Evolutionary conservation across 257 asterid genomes (phyloP).

Genomic region (Jasminum sambac): DNA sequence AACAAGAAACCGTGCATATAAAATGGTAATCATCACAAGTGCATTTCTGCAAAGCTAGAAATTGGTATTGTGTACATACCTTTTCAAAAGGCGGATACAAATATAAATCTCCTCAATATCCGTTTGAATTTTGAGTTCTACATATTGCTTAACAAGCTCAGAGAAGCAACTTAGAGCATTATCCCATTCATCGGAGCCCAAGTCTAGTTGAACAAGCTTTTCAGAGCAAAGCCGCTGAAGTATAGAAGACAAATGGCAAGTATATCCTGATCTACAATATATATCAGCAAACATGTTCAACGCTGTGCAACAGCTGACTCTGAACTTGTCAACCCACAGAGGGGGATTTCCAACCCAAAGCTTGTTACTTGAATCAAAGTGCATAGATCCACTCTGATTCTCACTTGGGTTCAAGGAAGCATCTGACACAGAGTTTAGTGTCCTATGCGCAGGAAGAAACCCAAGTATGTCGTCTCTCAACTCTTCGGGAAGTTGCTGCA

Average conservation of each 20-base stretch:
- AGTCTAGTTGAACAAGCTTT: constrained; percentile 27
- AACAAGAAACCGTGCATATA: background rate
- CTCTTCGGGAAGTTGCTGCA: constrained; percentile 86
- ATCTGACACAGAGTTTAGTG: constrained; percentile 34
- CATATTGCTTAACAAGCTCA: constrained; percentile 78
- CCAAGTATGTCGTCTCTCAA: constrained; percentile 71
- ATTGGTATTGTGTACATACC: constrained; percentile 37
- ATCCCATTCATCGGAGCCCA: constrained; percentile 33
- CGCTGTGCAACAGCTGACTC: constrained; percentile 42
- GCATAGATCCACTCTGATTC: constrained; percentile 32
- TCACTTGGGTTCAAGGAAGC: constrained; percentile 35
- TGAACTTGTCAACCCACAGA: constrained; percentile 73
- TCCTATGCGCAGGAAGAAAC: constrained; percentile 71
- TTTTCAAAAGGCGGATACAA: constrained; percentile 63
- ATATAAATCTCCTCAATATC: constrained; percentile 89
- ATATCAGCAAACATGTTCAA: constrained; percentile 50
- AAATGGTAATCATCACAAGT: background rate
- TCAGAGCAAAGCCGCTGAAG: constrained; percentile 56
- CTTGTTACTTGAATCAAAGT: constrained; percentile 34
- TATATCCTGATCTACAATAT: constrained; percentile 40
- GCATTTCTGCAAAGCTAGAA: background rate
- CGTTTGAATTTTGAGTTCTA: constrained; percentile 53
- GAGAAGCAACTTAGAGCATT: constrained; percentile 48
- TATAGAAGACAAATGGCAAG: constrained; percentile 54
- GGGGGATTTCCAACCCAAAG: constrained; percentile 89